phyloP scores from a whole-genome alignment of 1,139 yeast genomes.

The Petasospora rhodanensis region DNA sequence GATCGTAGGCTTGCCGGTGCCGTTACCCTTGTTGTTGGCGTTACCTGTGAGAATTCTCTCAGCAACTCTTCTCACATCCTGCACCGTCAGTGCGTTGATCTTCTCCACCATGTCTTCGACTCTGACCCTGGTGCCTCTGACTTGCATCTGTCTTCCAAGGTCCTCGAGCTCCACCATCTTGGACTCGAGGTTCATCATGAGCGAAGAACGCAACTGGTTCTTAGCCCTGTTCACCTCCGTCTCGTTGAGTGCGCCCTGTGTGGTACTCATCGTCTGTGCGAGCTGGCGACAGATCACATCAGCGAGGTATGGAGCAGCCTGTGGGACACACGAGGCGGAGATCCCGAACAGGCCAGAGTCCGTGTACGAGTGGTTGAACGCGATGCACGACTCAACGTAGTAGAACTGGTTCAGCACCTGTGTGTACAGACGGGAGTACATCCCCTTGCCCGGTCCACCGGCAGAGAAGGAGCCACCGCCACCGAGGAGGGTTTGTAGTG shows the following conservation, averaged over 20 bases:
- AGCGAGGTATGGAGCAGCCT: conserved; percentile 79
- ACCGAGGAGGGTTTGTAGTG: conserved; percentile 87
- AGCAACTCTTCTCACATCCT: conserved; percentile 72
- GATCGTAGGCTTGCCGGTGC: conserved; percentile 68
- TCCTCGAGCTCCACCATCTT: conserved; percentile 91
- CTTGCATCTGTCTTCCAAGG: conserved; percentile 89
- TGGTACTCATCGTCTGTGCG: conserved; percentile 43
- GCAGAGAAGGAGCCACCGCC: conserved; percentile 98
- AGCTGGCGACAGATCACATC: conserved; percentile 80
- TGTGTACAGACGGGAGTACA: conserved; percentile 92
- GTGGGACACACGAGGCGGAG: conserved; percentile 77
- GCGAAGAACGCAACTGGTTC: conserved; percentile 83
- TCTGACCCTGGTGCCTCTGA: conserved; percentile 73
- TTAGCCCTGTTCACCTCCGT: conserved; percentile 85
- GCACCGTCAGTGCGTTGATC: conserved; percentile 61
- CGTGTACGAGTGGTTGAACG: conserved; percentile 86
- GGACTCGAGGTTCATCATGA: conserved; percentile 89
- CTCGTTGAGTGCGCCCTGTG: conserved; percentile 54
- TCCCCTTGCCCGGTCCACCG: conserved; percentile 99
- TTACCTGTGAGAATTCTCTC: conserved; percentile 69
- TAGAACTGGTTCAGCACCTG: conserved; percentile 89
- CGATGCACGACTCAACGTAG: conserved; percentile 81
- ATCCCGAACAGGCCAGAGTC: conserved; percentile 93
- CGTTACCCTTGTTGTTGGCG: conserved; percentile 44
- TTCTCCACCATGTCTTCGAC: conserved; percentile 78